Base-by-base conservation (phyloP, 179 eudicot species). In the Amaranthus tricolor region DNA sequence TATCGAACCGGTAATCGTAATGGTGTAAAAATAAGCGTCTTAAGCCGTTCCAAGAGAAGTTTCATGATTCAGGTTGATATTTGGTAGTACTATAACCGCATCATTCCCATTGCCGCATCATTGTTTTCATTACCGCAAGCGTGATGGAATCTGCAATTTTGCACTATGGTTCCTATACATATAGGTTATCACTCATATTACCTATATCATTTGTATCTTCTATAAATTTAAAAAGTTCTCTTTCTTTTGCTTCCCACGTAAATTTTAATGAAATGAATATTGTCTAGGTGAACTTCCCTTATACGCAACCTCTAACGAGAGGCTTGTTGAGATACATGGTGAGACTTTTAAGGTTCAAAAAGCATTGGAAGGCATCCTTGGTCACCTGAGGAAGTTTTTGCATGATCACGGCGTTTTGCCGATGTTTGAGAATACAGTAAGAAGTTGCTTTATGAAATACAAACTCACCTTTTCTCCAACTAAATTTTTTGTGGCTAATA, bases 301-400 rank as follows among this genome's bases (percentile, higher is more conserved):
- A 14, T 87, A 88, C 82, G 91, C 87, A 40, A 85, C 79, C 69
- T 68, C 96, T 77, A 92, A 91, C 7, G 97, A 92, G 80, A 86
- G 96, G 80, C 74, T 90, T 86, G 92, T 88, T 68, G 97, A 93
- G 82, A 74, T 91, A 77, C 91, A 88, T 76, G 98, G 96, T 70
- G 98, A 93, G 83, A 82, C 86, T 75, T 65, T 77, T 9, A 93
- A 93, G 82, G 98, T 91, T 85, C 90, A 83, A 43, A 84, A 88
- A 78, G 95, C 95, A 63, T 72, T 91, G 50, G 91, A 88, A 80
- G 86, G 86, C 71, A 95, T 91, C 64, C 84, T 89, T 63, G 91
- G 91, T 54, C 98, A 93, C 80, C 82, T 93, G 66, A 88, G 97
- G 84, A 93, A 89, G 83, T 91, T 89, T 77, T 85, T 93, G 85